Evolutionary conservation across 1,284 basidiomycete genomes (phyloP).

Genomic region (Sanghuangporus weigelae): DNA sequence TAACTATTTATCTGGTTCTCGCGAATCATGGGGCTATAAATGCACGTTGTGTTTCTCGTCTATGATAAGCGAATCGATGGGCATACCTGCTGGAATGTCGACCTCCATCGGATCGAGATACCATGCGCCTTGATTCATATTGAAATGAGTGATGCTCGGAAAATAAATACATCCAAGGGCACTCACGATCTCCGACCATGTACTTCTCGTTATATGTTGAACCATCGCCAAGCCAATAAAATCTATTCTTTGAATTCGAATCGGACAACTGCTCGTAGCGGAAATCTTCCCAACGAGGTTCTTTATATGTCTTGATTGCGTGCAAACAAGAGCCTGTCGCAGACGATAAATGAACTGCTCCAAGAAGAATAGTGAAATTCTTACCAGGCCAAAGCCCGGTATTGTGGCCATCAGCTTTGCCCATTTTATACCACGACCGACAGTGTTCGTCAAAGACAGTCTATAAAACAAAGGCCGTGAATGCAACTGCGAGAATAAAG

Average conservation of each 20-base stretch:
- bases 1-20: too few relatives aligned
- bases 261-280: constrained; percentile 44
- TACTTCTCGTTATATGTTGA: constrained; percentile 40
- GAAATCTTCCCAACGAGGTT: constrained; percentile 65
- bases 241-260: constrained; percentile 35
- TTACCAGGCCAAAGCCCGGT: constrained; percentile 55
- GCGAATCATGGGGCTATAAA: too few relatives aligned
- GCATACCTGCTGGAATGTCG: constrained; percentile 8
- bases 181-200: constrained; percentile 43
- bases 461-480: constrained; percentile 24
- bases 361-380: background rate
- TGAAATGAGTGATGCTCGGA: background rate
- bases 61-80: background rate
- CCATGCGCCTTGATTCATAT: constrained; percentile 3
- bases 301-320: constrained; percentile 39
- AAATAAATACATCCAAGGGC: background rate
- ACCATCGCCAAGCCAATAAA: constrained; percentile 58
- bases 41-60: too few relatives aligned
- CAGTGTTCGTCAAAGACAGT: constrained; percentile 56
- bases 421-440: constrained; percentile 61
- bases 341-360: background rate
- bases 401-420: constrained; percentile 50
- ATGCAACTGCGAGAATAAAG: background rate
- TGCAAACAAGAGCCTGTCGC: constrained; percentile 47
- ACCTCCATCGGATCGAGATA: constrained; percentile 4